Evolutionary conservation across 768 basidiomycete genomes (phyloP), one percentile per base, ranked within the genome.

Genomic region (Punctularia strigosozonata): DNA sequence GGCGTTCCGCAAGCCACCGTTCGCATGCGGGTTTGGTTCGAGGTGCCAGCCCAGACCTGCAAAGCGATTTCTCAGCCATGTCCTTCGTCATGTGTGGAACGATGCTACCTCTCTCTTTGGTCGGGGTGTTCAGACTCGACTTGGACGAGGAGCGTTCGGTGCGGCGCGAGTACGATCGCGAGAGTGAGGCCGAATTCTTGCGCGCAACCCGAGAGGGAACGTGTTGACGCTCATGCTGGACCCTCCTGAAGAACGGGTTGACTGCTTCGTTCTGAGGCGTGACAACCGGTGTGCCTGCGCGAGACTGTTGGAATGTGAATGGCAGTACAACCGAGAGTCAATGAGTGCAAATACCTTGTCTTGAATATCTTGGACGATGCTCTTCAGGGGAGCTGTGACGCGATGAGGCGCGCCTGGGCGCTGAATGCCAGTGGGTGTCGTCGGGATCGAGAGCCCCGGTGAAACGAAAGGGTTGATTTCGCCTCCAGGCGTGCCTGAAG

Each of bases 1-100:
- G 15, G 87, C 87, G 45, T 91, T 91, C 52, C 81, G 80, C 36
- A 90, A 64, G 7, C 87, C 87, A 13, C 84, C 84, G 47, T 90
- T 90, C 48, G 80, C 77, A 46, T 81, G 82, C 0, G 75, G 66
- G 50, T 86, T 88, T n/a, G 64, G 61, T 7, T 67, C 66, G 24
- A 71, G 56, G 41, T 73, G 64, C 61, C 62, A 75, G 6, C 60
- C 50, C 19, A 51, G 48, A 45, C 48, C 50, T 31, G 40, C 7
- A 44, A 49, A 36, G n/a, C n/a, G n/a, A n/a, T n/a, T n/a, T n/a
- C n/a, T n/a, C n/a, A n/a, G n/a, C n/a, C n/a, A n/a, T n/a, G n/a
- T n/a, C n/a, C n/a, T n/a, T n/a, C n/a, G n/a, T n/a, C n/a, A n/a
- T n/a, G n/a, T n/a, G n/a, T n/a, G n/a, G n/a, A n/a, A n/a, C n/a